phyloP scores from a whole-genome alignment of 495 filamentous ascomycete species.

The Aspergillus haitiensis region DNA sequence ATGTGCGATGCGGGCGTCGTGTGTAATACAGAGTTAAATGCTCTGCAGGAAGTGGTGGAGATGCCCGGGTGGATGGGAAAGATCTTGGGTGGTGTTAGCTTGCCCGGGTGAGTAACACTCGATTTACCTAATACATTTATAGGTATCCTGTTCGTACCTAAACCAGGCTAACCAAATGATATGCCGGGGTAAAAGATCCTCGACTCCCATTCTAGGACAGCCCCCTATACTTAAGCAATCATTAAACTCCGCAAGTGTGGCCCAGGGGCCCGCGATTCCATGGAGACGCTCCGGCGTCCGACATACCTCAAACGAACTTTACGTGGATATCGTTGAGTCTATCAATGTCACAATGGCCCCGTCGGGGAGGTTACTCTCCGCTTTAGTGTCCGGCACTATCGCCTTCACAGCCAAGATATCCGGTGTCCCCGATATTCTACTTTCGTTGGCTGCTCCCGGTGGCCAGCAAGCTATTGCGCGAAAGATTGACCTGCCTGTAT shows the following conservation, averaged over 20 bases:
- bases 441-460: conserved; percentile 75
- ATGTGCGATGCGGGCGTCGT: conserved; percentile 96
- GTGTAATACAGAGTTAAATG: conserved; percentile 89
- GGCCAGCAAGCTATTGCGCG: conserved; percentile 70
- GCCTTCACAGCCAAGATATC: conserved; percentile 95
- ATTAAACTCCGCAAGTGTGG: conserved; percentile 39
- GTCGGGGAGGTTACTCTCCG: conserved; percentile 81
- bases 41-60: conserved; percentile 86
- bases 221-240: conserved; percentile 49
- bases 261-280: conserved; percentile 61
- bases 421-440: conserved; percentile 82
- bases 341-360: conserved; percentile 84
- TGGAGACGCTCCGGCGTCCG: conserved; percentile 92
- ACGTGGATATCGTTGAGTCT: conserved; percentile 93
- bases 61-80: conserved; percentile 88
- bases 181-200: conserved; percentile 28
- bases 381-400: conserved; percentile 87
- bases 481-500: conserved; percentile 85
- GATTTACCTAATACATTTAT: not conserved
- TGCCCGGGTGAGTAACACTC: conserved; percentile 61
- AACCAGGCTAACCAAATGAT: not conserved
- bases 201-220: conserved; percentile 45
- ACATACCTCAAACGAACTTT: conserved; percentile 95
- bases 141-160: not conserved
- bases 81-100: conserved; percentile 80